These are phyloP conservation scores for Diaporthe humulicola DNA, from an alignment of 2,329 filamentous ascomycete genomes.

Conservation along the genomic window DNA sequence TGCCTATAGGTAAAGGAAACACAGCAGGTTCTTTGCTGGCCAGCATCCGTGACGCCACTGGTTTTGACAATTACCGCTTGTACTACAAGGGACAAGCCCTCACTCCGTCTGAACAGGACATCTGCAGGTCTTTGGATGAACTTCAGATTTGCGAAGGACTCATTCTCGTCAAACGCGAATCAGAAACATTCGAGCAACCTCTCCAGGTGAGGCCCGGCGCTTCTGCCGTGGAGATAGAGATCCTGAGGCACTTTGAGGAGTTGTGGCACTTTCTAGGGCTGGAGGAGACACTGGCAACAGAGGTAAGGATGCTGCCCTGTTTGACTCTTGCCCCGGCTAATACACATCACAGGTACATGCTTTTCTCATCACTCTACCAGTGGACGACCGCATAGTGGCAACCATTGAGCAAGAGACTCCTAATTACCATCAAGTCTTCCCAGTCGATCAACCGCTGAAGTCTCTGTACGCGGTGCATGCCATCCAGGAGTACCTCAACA, in stretches of 20 bases:
- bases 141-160: conserved; percentile 75
- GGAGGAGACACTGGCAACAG: conserved; percentile 76
- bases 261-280: conserved; percentile 85
- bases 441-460: conserved; percentile 77
- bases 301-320: conserved; percentile 60
- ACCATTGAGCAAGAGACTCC: conserved; percentile 67
- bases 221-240: conserved; percentile 79
- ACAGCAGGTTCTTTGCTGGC: conserved; percentile 78
- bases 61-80: conserved; percentile 81
- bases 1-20: conserved; percentile 78
- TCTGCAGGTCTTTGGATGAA: conserved; percentile 75
- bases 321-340: conserved; percentile 39
- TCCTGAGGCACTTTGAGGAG: conserved; percentile 85
- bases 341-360: conserved; percentile 68
- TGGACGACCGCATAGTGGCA: conserved; percentile 72
- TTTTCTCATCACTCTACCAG: conserved; percentile 79
- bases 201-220: conserved; percentile 63
- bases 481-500: conserved; percentile 72
- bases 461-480: conserved; percentile 80
- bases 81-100: conserved; percentile 79
- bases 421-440: conserved; percentile 75
- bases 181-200: conserved; percentile 58
- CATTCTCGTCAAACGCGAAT: conserved; percentile 74
- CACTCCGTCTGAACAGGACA: conserved; percentile 69
- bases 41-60: conserved; percentile 76